phyloP scores from a whole-genome alignment of 2,329 filamentous ascomycete species.

The Aschersonia sp. region DNA sequence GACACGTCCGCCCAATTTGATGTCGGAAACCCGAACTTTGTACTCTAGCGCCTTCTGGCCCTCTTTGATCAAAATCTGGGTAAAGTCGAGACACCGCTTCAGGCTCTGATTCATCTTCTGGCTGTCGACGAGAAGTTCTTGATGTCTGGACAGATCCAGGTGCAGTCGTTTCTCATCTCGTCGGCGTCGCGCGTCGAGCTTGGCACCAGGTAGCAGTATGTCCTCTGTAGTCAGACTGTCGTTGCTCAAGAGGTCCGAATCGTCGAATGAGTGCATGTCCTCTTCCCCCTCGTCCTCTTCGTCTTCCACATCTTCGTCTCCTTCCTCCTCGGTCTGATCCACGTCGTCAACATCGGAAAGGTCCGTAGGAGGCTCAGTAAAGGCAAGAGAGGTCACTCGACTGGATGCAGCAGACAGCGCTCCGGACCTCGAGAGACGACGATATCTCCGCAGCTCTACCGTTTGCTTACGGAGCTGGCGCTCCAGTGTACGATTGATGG shows the following conservation, averaged over 20 bases:
- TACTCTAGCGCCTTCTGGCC: slow-evolving; percentile 80
- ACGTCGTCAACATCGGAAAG: slow-evolving; percentile 35
- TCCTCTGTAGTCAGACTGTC: slow-evolving; percentile 14
- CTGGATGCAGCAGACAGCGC: slow-evolving; percentile 45
- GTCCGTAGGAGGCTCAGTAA: slow-evolving; percentile 25
- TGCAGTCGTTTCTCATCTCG: slow-evolving; percentile 73
- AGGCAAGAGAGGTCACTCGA: slow-evolving; percentile 27
- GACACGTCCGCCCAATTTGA: slow-evolving; percentile 70
- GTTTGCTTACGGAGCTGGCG: slow-evolving; percentile 85
- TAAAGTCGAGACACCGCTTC: slow-evolving; percentile 77
- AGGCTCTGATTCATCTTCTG: slow-evolving; percentile 94
- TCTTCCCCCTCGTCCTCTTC: slow-evolving; percentile 26
- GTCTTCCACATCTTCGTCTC: slow-evolving; percentile 12
- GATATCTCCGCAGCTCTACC: slow-evolving; percentile 70
- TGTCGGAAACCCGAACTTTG: slow-evolving; percentile 61
- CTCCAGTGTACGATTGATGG: slow-evolving; percentile 89
- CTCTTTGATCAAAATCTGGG: slow-evolving; percentile 80
- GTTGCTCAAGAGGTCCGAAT: slow-evolving; percentile 32
- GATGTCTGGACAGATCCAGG: slow-evolving; percentile 76
- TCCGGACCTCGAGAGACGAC: slow-evolving; percentile 72
- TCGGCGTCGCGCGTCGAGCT: slow-evolving; percentile 32
- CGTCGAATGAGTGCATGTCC: slow-evolving; percentile 35
- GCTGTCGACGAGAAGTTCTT: slow-evolving; percentile 74
- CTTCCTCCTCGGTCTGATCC: slow-evolving; percentile 25
- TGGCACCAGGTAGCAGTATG: slow-evolving; percentile 26